Conservation (phyloP, 2,329 filamentous ascomycete species). For the Calonectria fujianensis region DNA sequence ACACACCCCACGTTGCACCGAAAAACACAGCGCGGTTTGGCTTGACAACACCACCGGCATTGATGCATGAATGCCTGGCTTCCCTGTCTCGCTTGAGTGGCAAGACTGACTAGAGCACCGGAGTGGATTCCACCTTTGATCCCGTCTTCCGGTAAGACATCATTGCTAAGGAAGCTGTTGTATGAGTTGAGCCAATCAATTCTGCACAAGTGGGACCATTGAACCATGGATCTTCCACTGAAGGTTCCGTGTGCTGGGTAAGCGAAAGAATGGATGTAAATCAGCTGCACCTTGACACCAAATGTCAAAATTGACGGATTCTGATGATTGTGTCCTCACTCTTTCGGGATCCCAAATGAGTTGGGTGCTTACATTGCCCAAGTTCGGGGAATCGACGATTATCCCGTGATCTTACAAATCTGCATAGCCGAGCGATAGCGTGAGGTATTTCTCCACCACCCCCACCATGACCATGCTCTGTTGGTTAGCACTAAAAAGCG, state of each 20-base stretch:
- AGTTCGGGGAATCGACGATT: background rate
- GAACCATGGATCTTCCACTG: background rate
- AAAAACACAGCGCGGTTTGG: background rate
- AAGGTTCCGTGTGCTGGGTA: background rate
- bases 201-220: background rate
- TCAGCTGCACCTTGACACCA: too few species aligned
- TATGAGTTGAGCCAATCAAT: background rate
- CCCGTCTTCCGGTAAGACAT: background rate
- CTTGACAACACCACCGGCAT: background rate
- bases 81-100: background rate
- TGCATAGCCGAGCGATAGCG: background rate
- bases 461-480: background rate
- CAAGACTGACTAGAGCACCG: background rate
- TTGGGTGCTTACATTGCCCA: background rate
- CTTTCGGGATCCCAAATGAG: background rate
- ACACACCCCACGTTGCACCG: background rate
- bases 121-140: background rate
- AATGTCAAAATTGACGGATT: background rate
- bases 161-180: background rate
- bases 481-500: background rate
- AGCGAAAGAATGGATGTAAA: background rate
- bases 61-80: background rate
- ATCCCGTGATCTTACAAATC: background rate
- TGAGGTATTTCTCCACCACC: background rate
- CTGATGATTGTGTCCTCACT: background rate